phyloP scores from a whole-genome alignment of 202 grass and related monocot species.

The Tripidium arundinaceum region DNA sequence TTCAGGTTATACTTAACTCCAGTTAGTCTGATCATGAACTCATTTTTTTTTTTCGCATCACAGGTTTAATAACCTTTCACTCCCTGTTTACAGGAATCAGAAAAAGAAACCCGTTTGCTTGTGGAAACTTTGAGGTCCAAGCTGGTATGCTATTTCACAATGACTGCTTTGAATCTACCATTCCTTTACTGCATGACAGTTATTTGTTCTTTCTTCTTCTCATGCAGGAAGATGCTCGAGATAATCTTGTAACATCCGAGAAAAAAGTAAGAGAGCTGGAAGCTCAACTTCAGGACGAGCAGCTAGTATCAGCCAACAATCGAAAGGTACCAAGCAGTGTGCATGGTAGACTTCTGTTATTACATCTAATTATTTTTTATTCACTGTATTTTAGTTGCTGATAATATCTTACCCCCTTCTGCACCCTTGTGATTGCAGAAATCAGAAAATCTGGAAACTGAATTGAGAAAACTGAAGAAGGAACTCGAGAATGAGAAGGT shows the following conservation, averaged over 20 bases:
- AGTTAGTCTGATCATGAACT: not conserved
- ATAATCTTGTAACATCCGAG: conserved; percentile 86
- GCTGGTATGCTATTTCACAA: conserved; percentile 52
- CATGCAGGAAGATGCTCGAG: conserved; percentile 75
- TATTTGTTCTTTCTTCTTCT: conserved; percentile 26
- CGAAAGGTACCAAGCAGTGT: conserved; percentile 49
- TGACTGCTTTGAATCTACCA: not conserved
- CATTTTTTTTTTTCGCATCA: not conserved
- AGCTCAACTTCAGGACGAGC: conserved; percentile 74
- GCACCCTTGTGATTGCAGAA: conserved; percentile 52
- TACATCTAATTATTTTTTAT: not conserved
- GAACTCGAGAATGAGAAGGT: conserved; percentile 97
- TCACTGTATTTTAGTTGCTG: not conserved
- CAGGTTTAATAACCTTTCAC: conserved; percentile 11
- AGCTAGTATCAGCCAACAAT: conserved; percentile 48
- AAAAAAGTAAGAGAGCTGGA: conserved; percentile 84
- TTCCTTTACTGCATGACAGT: conserved; percentile 15
- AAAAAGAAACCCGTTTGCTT: conserved; percentile 75
- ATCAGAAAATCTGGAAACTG: conserved; percentile 64
- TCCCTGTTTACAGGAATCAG: conserved; percentile 58
- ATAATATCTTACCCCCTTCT: not conserved
- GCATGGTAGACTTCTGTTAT: conserved; percentile 17
- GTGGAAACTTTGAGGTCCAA: conserved; percentile 86
- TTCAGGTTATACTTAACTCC: conserved; percentile 58
- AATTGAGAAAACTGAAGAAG: conserved; percentile 65